Evolutionary conservation across 2,329 filamentous ascomycete genomes (phyloP).

Genomic region (Lachnellula willkommii): DNA sequence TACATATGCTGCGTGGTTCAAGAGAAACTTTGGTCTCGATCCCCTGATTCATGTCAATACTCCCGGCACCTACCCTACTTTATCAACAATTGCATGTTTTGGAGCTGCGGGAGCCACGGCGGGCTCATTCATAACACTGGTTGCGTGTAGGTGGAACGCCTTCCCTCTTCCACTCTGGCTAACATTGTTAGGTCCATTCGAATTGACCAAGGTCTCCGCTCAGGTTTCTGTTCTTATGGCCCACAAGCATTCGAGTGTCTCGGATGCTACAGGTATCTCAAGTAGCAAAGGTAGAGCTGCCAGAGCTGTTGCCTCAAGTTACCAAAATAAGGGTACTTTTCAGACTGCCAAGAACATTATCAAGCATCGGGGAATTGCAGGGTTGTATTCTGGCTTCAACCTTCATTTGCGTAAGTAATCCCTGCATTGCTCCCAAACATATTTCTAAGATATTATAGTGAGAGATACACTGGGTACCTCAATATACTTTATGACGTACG

Average conservation of each 20-base stretch:
- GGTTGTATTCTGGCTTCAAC: conserved; percentile 75
- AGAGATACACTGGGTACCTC: conserved; percentile 77
- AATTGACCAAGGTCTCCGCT: conserved; percentile 82
- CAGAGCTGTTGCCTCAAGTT: conserved; percentile 53
- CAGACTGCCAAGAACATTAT: conserved; percentile 73
- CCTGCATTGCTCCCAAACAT: background rate
- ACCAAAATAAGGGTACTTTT: conserved; percentile 72
- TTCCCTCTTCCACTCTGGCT: conserved; percentile 8
- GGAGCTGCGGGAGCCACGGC: conserved; percentile 72
- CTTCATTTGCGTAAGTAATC: conserved; percentile 65
- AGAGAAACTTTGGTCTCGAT: conserved; percentile 60
- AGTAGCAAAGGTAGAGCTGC: background rate
- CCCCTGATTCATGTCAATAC: conserved; percentile 69
- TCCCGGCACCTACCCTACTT: conserved; percentile 63
- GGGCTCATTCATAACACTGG: conserved; percentile 71
- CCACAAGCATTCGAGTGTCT: conserved; percentile 40
- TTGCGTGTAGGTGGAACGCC: conserved; percentile 58
- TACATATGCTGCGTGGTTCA: conserved; percentile 64
- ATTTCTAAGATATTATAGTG: conserved; percentile 42
- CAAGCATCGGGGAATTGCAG: conserved; percentile 64
- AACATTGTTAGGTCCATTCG: conserved; percentile 60
- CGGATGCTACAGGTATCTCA: conserved; percentile 26
- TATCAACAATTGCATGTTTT: conserved; percentile 71
- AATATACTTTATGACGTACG: conserved; percentile 86
- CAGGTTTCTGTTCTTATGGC: conserved; percentile 78